Evolutionary conservation across 805 yeast genomes (phyloP), one percentile per base, ranked within the genome.

Genomic region (Pichia thaimueangensis): DNA sequence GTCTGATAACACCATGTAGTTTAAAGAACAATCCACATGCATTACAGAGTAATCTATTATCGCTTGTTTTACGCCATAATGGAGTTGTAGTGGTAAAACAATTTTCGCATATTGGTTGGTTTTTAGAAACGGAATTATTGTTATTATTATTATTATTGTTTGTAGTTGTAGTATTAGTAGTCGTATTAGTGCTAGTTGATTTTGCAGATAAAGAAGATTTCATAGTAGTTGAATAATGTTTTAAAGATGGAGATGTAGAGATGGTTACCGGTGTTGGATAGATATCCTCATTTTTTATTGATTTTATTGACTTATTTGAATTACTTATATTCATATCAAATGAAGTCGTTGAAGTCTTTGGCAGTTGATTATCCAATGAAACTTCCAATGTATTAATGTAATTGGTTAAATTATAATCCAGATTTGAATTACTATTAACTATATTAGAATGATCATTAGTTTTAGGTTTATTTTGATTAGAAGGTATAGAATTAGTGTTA

Each of bases 41-140:
- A 64, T 89, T 89, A 60, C 97, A 89, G 32, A 89, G 72, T 29
- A 88, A 85, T 53, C 80, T 76, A 23, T 89, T 91, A 20, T 85
- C 79, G 51, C 86, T 94, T 9, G 67, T 62, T 50, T 96, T 74
- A 57, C 97, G 75, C 97, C 97, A 89, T 15, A 89, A 69, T 1
- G 97, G 97, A 2, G 97, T 89, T 5, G 94, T 87, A 31, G 88
- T 81, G 1, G 97, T 89, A 54, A 80, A 75, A 64, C 97, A 89
- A 62, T 89, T 89, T 53, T 82, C 86, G 60, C 97, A 89, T 7
- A 49, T 37, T 29, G 23, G 89, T 50, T 37, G 59, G 57, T 33
- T 53, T 52, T 45, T 35, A 7, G 27, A 12, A 19, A n/a, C 19
- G 7, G 11, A 10, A 17, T 11, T 12, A 17, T 8, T 22, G 16